Evolutionary conservation across 2,329 filamentous ascomycete species (phyloP).

Genomic region (Neodidymelliopsis sp.): DNA sequence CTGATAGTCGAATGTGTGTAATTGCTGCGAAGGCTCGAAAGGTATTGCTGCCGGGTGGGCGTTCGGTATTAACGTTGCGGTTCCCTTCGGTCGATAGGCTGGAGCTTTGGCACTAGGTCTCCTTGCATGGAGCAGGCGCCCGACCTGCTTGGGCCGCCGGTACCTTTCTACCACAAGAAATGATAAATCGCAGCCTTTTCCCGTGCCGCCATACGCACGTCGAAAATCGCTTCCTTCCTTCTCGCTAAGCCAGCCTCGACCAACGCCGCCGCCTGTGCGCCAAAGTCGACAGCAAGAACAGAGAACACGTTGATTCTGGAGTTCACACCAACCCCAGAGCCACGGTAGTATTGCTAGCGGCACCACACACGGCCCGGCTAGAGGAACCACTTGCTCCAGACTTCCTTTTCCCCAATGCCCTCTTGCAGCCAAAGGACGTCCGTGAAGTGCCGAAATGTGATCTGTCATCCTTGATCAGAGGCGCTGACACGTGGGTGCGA

Average conservation of each 20-base stretch:
- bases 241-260: conserved; percentile 6
- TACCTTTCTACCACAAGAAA: conserved; percentile 16
- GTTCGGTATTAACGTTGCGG: conserved; percentile 21
- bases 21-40: conserved; percentile 11
- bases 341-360: conserved; percentile 10
- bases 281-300: not conserved
- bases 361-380: conserved; percentile 17
- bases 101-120: conserved; percentile 17
- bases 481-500: conserved; percentile 29
- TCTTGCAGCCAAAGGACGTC: not conserved
- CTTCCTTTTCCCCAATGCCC: conserved; percentile 2
- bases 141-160: conserved; percentile 17
- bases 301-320: not conserved
- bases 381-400: conserved; percentile 12
- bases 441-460: conserved; percentile 9
- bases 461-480: conserved; percentile 19
- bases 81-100: conserved; percentile 20
- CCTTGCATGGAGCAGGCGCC: conserved; percentile 19
- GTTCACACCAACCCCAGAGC: conserved; percentile 4
- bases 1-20: conserved; percentile 9
- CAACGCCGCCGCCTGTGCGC: conserved; percentile 2
- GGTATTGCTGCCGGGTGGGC: conserved; percentile 11
- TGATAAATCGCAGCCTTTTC: conserved; percentile 18
- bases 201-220: conserved; percentile 20
- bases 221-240: conserved; percentile 5